These are phyloP conservation scores for Salicornia ramosissima DNA, from an alignment of 148 eudicot species.

Conservation along the genomic window DNA sequence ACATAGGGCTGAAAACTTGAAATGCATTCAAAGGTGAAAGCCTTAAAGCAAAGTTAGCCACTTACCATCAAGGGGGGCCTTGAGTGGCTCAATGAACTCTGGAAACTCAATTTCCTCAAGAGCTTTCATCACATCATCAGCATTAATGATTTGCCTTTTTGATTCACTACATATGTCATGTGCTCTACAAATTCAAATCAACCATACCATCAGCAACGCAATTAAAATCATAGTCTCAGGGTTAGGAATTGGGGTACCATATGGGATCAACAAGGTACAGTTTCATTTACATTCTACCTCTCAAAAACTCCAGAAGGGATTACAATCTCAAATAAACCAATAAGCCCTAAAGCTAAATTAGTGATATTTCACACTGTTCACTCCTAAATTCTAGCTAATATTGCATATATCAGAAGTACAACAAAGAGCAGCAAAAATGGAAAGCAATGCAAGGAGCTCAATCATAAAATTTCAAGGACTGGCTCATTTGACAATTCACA, in stretches of 20 bases:
- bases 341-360: not conserved
- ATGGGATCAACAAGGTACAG: not conserved
- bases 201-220: slow-evolving; percentile 5
- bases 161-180: slow-evolving; percentile 83
- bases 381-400: not conserved
- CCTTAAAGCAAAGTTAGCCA: not conserved
- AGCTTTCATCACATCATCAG: slow-evolving; percentile 84
- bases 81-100: slow-evolving; percentile 69
- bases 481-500: not conserved
- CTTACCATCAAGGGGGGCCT: slow-evolving; percentile 64
- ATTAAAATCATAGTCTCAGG: not conserved
- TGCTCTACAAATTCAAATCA: slow-evolving; percentile 50
- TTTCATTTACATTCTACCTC: too few species aligned
- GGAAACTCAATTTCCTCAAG: slow-evolving; percentile 84
- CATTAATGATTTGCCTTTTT: slow-evolving; percentile 73
- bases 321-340: not conserved
- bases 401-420: not conserved
- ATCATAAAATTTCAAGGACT: not conserved
- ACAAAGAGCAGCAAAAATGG: not conserved
- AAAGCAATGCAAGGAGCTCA: not conserved
- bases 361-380: not conserved
- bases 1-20: not conserved
- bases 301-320: not conserved
- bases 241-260: too few species aligned
- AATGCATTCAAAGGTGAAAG: not conserved